Evolutionary conservation across 768 basidiomycete species (phyloP), one percentile per base, ranked within the genome.

Genomic region (Pleurotus cornucopiae): DNA sequence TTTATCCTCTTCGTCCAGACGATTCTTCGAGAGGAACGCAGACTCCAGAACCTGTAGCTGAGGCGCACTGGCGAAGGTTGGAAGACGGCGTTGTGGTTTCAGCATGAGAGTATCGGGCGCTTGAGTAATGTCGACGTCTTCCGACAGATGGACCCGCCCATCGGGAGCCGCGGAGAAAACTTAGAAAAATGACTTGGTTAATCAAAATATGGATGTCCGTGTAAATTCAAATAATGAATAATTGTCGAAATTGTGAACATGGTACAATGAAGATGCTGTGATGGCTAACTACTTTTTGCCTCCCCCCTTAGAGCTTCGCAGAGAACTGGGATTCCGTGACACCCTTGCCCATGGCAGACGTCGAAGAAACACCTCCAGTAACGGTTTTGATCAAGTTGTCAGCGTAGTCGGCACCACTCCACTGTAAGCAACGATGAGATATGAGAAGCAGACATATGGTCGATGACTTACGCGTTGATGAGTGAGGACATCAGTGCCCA

Each of bases 331-430:
- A 72, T 74, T 97, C 94, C 0, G 94, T 97, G 26, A 96, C 94
- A 55, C 96, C 96, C 63, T 86, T 85, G 49, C 96, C 97, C 96
- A 98, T 98, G n/a, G 97, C 96, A n/a, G 95, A 83, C 7, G 96
- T 98, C 47, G 93, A 94, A 38, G 93, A 96, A 59, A 99, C 83
- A 57, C 97, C 97, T 21, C 97, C 97, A 37, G 97, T 99, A 55
- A 98, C 92, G 5, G 96, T 95, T 83, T 93, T 94, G 73, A 97
- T 81, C 54, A 96, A 71, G 60, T 83, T 86, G 70, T 97, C 94
- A 37, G 90, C 89, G 63, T 92, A 95, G 70, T 96, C 94, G 3
- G 89, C 94, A 34, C 95, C 95, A 61, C 89, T 92, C 94, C 94
- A 97, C 91, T 94, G 62, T 23, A 16, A 48, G 26, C 53, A 53